Evolutionary conservation across 176 grass and related monocot genomes (phyloP).

Genomic region (Melocanna baccifera): DNA sequence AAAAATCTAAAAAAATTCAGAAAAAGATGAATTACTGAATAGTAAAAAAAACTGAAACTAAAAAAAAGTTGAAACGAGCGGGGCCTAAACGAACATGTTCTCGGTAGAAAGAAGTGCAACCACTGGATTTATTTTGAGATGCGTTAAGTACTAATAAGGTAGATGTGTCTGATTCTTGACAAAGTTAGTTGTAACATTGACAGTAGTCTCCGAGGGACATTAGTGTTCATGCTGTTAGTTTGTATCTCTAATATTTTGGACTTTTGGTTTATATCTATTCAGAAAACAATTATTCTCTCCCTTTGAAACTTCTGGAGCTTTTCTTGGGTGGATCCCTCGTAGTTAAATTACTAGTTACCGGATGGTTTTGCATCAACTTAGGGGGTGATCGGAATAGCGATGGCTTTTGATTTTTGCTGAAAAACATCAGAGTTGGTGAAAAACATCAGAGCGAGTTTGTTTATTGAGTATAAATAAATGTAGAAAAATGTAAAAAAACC

Average conservation of each 20-base stretch:
- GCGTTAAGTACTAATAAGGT: neutral
- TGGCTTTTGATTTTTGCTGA: no score
- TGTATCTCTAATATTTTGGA: neutral
- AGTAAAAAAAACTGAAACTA: no score
- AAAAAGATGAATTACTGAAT: no score
- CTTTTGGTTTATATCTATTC: neutral
- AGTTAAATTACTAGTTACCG: neutral
- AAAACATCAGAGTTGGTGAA: no score
- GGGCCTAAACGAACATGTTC: constrained; percentile 1
- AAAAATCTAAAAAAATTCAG: no score
- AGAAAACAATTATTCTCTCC: neutral
- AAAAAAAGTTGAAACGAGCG: no score
- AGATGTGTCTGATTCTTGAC: neutral
- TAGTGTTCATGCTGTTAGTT: neutral
- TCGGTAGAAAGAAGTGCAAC: neutral
- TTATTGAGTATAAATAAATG: no score
- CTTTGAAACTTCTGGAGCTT: neutral
- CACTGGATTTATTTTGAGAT: neutral
- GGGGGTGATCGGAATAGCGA: no score
- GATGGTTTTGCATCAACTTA: constrained; percentile 15
- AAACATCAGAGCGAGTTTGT: no score
- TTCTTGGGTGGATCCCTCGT: neutral
- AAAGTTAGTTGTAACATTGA: neutral
- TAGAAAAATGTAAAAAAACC: no score
- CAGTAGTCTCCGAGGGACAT: neutral